Percentiles rank a stretch among this genome's conserved stretches.
phyloP scores from a whole-genome alignment of 129 eudicot species.

The Gnaphalium uliginosum region DNA sequence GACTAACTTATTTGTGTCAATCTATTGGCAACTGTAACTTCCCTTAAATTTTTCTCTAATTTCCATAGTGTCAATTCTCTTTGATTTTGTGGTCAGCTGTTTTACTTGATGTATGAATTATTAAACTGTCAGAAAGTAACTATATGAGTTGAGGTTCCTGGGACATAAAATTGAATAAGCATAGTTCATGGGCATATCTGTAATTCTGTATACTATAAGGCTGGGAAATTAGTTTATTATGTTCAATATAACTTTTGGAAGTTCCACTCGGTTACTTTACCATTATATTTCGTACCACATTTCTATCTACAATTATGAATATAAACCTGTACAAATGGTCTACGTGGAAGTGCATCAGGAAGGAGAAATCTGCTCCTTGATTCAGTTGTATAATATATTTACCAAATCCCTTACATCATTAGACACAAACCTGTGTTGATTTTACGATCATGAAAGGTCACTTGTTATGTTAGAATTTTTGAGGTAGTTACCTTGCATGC shows the following conservation, averaged over 20 bases:
- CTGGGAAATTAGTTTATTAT: neutral
- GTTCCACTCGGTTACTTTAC: neutral
- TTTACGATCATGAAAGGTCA: neutral
- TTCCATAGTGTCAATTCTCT: neutral
- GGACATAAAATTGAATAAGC: neutral
- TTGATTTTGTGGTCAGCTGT: neutral
- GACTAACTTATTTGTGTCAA: neutral
- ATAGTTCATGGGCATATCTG: neutral
- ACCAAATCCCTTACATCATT: too few species aligned
- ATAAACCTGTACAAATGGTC: neutral
- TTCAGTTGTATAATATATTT: too few species aligned
- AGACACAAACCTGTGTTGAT: too few species aligned
- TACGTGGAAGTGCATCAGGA: neutral
- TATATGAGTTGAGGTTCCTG: neutral
- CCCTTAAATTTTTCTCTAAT: neutral
- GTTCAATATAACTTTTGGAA: neutral
- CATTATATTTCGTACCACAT: neutral
- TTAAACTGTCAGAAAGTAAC: conserved; percentile 6
- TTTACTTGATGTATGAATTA: conserved; percentile 14
- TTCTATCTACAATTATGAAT: neutral
- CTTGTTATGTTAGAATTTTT: too few species aligned
- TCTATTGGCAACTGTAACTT: conserved; percentile 1
- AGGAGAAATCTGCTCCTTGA: neutral
- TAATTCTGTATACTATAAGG: neutral
- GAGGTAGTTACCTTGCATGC: neutral